Base-by-base conservation (phyloP, 495 filamentous ascomycete species). In the Trichoderma gamsii region DNA sequence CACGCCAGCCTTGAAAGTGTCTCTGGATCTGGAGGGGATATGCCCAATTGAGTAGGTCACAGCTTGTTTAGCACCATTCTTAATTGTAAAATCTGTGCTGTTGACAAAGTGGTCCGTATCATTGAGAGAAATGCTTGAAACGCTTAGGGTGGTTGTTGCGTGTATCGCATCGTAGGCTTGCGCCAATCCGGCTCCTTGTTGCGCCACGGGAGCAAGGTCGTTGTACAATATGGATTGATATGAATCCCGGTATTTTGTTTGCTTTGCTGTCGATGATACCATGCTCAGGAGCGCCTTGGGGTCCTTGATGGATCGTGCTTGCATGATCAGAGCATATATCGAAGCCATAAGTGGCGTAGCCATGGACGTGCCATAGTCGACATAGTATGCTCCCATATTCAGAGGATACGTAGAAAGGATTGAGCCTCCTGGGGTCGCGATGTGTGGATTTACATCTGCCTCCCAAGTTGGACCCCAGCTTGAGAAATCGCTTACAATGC, bases 331-430 rank as follows among this genome's bases (percentile, higher is more conserved):
- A 7, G 85, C 85, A 66, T 81, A 82, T 68, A 84, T 76, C 25
- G 80, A 85, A 12, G 85, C 85, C 12, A 82, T 79, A 49, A 84
- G 75, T 3, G 85, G 85, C 71, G 84, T 83, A n/a, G 85, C 80
- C 85, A 88, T 88, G 38, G 85, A 87, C 0, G 85, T 88, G 38
- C 85, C 85, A 21, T 80, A 83, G 4, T 85, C 75, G n/a, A 88
- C 78, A 21, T 78, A 83, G 66, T 87, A 86, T 3, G 79, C 75
- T 41, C 85, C 85, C 25, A 80, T 71, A 12, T 78, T 75, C 0
- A 82, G 72, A 11, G 85, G 85, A 66, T 78, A 86, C 4, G 85
- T 87, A 32, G 85, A 82, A 65, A 86, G 73, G 70, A 88, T 87
- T 64, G 78, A 77, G 18, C 85, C 85, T 61, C 85, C 85, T 1